A percentile compares a stretch with the other conserved stretches of the same genome.
These are phyloP conservation scores for Rhodocollybia butyracea DNA, from an alignment of 768 basidiomycete genomes.

Conservation along the genomic window DNA sequence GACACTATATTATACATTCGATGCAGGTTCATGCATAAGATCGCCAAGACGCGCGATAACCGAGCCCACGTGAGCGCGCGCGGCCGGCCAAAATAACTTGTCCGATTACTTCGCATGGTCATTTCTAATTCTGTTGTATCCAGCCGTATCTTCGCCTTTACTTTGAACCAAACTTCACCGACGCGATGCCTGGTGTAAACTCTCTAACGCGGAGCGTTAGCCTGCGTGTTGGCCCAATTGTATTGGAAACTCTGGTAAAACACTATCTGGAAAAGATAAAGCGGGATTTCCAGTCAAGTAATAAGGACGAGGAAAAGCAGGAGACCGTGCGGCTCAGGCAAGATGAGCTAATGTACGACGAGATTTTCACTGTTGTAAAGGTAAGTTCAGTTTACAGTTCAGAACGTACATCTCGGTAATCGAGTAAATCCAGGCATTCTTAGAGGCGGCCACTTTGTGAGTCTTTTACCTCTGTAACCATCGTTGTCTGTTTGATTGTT, in stretches of 20 bases:
- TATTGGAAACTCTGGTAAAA: conserved; percentile 77
- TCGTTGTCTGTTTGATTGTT: conserved; percentile 1
- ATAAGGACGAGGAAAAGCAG: conserved; percentile 27
- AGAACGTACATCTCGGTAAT: background rate
- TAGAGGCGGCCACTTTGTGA: conserved; percentile 69
- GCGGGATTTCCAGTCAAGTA: conserved; percentile 28
- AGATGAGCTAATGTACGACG: conserved; percentile 80
- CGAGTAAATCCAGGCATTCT: conserved; percentile 55
- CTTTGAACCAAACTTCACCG: too few relatives aligned
- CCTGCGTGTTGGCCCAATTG: conserved; percentile 64
- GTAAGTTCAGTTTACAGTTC: conserved; percentile 30
- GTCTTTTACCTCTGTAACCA: conserved; percentile 15
- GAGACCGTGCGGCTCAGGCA: conserved; percentile 40
- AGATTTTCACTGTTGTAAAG: conserved; percentile 75
- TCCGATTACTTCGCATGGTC: too few relatives aligned
- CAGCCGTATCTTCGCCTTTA: too few relatives aligned
- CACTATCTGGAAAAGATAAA: conserved; percentile 76
- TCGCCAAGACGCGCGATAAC: too few relatives aligned
- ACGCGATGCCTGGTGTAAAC: conserved; percentile 28
- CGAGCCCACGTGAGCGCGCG: too few relatives aligned
- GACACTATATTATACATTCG: too few relatives aligned
- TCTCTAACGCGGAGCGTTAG: conserved; percentile 61
- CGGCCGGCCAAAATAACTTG: too few relatives aligned
- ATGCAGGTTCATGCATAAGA: too few relatives aligned
- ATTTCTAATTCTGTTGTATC: too few relatives aligned